Percentiles rank a stretch among this genome's conserved stretches.
Evolutionary conservation across 257 asterid genomes (phyloP).

Genomic region (Phtheirospermum japonicum): DNA sequence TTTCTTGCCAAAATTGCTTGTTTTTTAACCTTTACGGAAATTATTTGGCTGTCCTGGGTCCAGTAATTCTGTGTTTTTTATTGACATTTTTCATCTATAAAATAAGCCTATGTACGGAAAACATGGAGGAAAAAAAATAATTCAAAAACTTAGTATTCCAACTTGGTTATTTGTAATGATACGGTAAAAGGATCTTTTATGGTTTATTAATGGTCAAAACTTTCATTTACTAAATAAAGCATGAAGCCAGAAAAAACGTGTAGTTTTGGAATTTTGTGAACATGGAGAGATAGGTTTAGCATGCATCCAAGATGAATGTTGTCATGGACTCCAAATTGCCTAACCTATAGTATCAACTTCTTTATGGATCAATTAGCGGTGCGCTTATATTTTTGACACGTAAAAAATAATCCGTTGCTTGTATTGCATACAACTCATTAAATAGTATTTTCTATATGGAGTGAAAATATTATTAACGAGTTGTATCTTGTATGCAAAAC

Average conservation of each 20-base stretch:
- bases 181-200: conserved; percentile 18
- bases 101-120: too few species aligned
- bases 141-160: background rate
- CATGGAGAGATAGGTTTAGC: conserved; percentile 31
- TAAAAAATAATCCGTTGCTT: conserved; percentile 29
- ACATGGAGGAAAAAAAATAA: background rate
- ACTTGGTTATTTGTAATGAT: conserved; percentile 9
- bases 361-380: conserved; percentile 26
- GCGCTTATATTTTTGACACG: conserved; percentile 31
- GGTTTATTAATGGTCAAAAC: conserved; percentile 24
- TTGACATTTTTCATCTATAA: too few species aligned
- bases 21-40: background rate
- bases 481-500: too few species aligned
- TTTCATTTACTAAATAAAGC: conserved; percentile 25
- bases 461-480: too few species aligned
- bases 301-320: conserved; percentile 32
- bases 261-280: conserved; percentile 37
- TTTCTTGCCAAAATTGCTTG: conserved; percentile 11
- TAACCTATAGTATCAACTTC: conserved; percentile 33
- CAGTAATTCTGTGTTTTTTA: too few species aligned
- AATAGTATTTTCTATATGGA: conserved; percentile 11
- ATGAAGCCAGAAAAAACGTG: conserved; percentile 25
- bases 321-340: conserved; percentile 27
- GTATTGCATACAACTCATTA: conserved; percentile 25
- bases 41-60: conserved; percentile 17